Evolutionary conservation across 2,329 filamentous ascomycete species (phyloP).

Genomic region (Calonectria pseudoreteaudii): DNA sequence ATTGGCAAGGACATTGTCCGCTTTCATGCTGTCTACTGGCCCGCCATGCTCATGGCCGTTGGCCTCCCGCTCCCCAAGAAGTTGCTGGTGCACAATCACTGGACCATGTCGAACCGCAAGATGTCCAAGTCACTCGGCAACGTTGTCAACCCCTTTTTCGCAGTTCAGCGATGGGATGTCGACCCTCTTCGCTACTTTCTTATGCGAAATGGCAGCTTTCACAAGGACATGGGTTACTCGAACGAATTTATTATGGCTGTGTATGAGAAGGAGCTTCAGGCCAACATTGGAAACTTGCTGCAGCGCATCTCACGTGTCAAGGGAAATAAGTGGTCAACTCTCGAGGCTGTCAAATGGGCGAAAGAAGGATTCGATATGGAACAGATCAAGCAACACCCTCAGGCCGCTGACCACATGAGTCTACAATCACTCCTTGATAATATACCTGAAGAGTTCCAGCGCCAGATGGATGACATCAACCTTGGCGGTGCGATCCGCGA

Average conservation of each 20-base stretch:
- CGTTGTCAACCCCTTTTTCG: conserved; percentile 93
- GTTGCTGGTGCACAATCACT: conserved; percentile 91
- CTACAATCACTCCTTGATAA: conserved; percentile 40
- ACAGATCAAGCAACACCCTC: neutral
- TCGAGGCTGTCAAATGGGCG: conserved; percentile 62
- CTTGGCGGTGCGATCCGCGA: conserved; percentile 73
- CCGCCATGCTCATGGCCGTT: conserved; percentile 91
- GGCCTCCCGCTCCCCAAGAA: conserved; percentile 81
- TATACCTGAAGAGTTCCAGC: conserved; percentile 48
- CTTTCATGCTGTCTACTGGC: conserved; percentile 99
- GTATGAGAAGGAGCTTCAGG: conserved; percentile 84
- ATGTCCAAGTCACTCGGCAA: conserved; percentile 98
- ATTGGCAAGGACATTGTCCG: conserved; percentile 97
- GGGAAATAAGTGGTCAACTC: conserved; percentile 71
- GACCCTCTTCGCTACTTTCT: conserved; percentile 94
- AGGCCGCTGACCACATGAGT: conserved; percentile 38
- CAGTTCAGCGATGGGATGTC: conserved; percentile 87
- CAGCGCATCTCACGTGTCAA: conserved; percentile 76
- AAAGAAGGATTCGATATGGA: conserved; percentile 41
- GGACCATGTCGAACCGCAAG: conserved; percentile 91
- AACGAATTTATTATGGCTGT: conserved; percentile 80
- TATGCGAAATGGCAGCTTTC: conserved; percentile 81
- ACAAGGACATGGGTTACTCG: conserved; percentile 84
- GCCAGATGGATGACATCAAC: conserved; percentile 72
- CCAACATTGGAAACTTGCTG: conserved; percentile 83